phyloP scores from a whole-genome alignment of 805 yeast genomes.

The Lachancea kluyveri region DNA sequence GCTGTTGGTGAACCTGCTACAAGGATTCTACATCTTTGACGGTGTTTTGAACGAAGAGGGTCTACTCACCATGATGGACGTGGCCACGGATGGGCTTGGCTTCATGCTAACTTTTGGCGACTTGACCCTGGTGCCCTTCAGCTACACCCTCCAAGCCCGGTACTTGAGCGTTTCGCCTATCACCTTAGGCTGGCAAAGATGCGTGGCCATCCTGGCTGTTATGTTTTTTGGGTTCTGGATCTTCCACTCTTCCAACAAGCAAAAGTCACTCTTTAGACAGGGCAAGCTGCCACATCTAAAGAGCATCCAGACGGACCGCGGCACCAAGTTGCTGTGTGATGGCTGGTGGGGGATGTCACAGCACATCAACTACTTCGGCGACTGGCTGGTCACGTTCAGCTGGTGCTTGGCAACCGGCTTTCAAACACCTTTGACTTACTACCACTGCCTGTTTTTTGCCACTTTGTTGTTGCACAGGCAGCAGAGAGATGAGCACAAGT shows the following conservation, averaged over 20 bases:
- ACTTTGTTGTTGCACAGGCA: constrained; percentile 82
- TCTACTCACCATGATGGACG: constrained; percentile 87
- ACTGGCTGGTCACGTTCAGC: constrained; percentile 84
- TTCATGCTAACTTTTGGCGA: constrained; percentile 96
- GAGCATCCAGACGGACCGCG: constrained; percentile 65
- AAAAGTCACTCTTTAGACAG: constrained; percentile 76
- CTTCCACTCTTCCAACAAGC: constrained; percentile 78
- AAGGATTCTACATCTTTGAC: constrained; percentile 79
- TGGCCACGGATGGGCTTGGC: constrained; percentile 95
- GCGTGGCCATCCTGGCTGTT: constrained; percentile 38
- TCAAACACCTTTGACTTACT: constrained; percentile 77
- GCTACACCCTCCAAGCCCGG: constrained; percentile 82
- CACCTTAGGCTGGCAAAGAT: constrained; percentile 40
- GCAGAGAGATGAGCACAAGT: constrained; percentile 84
- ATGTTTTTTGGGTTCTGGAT: constrained; percentile 67
- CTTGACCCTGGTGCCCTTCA: constrained; percentile 84
- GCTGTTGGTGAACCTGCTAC: constrained; percentile 59
- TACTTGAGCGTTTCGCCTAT: constrained; percentile 63
- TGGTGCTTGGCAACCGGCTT: constrained; percentile 92
- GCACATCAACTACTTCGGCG: constrained; percentile 93
- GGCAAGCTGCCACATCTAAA: constrained; percentile 67
- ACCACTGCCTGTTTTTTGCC: constrained; percentile 79
- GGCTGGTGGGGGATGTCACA: constrained; percentile 97
- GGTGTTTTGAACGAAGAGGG: constrained; percentile 92
- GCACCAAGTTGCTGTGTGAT: constrained; percentile 73